A percentile compares a stretch with the other conserved stretches of the same genome.
phyloP scores from a whole-genome alignment of 306 rosid genomes.

The Medicago ruthenica region DNA sequence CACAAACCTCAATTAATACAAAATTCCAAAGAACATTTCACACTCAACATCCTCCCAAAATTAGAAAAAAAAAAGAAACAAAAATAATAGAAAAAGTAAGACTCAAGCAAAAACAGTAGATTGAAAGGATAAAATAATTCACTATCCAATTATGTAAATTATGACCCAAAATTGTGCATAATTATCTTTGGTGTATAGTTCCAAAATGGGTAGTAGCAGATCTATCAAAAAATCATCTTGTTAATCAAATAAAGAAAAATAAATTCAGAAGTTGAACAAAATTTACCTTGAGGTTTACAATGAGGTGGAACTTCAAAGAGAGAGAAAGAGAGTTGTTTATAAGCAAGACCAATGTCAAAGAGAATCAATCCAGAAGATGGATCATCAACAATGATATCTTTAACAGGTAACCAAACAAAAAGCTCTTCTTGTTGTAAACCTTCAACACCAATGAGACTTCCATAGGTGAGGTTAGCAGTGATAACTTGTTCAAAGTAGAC shows the following conservation, averaged over 20 bases:
- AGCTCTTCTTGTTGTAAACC: constrained; percentile 89
- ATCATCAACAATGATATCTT: constrained; percentile 79
- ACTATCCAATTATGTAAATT: constrained; percentile 1
- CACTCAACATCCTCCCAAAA: constrained; percentile 2
- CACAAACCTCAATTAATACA: constrained; percentile 37
- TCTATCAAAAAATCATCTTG: constrained; percentile 17
- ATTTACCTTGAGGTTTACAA: constrained; percentile 72
- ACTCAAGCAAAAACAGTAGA: constrained; percentile 9
- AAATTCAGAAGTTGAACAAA: background rate
- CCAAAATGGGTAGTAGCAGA: constrained; percentile 40
- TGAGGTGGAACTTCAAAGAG: constrained; percentile 92
- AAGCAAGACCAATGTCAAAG: constrained; percentile 87
- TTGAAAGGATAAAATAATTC: constrained; percentile 8
- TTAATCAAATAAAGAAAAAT: background rate
- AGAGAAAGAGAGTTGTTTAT: constrained; percentile 80
- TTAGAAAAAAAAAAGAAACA: background rate
- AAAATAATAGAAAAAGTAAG: background rate
- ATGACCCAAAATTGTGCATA: constrained; percentile 1
- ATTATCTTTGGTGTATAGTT: background rate
- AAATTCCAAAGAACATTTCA: constrained; percentile 34
- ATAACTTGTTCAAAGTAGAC: constrained; percentile 70
- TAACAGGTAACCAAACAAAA: constrained; percentile 87
- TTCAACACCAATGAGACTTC: constrained; percentile 80
- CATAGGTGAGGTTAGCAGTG: constrained; percentile 82
- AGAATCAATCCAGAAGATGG: constrained; percentile 81